A percentile compares a stretch with the other conserved stretches of the same genome.
These are phyloP conservation scores for Lasiosphaeriaceae sp. DNA, from an alignment of 495 filamentous ascomycete genomes.

Conservation along the genomic window DNA sequence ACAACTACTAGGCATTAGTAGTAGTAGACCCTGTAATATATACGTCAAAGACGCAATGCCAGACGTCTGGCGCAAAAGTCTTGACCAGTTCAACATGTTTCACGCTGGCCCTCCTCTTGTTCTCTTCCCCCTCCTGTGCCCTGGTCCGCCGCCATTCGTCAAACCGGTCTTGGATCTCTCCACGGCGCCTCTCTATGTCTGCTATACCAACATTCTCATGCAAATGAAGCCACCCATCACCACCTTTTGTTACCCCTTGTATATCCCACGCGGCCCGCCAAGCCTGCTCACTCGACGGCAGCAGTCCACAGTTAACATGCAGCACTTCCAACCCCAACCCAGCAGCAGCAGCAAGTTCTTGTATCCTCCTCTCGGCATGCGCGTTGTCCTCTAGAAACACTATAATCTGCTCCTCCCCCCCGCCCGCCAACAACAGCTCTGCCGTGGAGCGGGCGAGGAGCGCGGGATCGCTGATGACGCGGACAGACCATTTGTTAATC, in stretches of 20 bases:
- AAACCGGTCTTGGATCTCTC: constrained; percentile 42
- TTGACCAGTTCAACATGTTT: constrained; percentile 79
- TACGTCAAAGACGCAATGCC: constrained; percentile 86
- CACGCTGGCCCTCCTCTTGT: constrained; percentile 30
- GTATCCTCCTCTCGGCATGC: constrained; percentile 48
- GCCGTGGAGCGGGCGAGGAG: constrained; percentile 1
- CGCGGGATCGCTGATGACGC: constrained; percentile 38
- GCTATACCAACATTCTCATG: constrained; percentile 77
- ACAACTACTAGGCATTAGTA: constrained; percentile 8
- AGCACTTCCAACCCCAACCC: constrained; percentile 17
- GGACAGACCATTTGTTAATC: constrained; percentile 61
- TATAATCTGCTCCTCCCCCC: constrained; percentile 43
- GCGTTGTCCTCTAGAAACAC: constrained; percentile 72
- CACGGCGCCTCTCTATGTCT: constrained; percentile 55
- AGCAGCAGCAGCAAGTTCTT: constrained; percentile 7
- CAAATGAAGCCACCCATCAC: constrained; percentile 69
- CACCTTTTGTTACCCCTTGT: not conserved
- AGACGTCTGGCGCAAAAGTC: constrained; percentile 85
- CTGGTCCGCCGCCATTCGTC: constrained; percentile 21
- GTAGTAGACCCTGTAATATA: constrained; percentile 38
- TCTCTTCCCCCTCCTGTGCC: not conserved
- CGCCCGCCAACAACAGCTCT: not conserved
- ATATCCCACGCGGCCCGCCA: constrained; percentile 62
- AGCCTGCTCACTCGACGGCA: constrained; percentile 62
- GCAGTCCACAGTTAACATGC: constrained; percentile 79